Conservation (phyloP, 2,329 filamentous ascomycete species). For the Orbilia blumenaviensis region DNA sequence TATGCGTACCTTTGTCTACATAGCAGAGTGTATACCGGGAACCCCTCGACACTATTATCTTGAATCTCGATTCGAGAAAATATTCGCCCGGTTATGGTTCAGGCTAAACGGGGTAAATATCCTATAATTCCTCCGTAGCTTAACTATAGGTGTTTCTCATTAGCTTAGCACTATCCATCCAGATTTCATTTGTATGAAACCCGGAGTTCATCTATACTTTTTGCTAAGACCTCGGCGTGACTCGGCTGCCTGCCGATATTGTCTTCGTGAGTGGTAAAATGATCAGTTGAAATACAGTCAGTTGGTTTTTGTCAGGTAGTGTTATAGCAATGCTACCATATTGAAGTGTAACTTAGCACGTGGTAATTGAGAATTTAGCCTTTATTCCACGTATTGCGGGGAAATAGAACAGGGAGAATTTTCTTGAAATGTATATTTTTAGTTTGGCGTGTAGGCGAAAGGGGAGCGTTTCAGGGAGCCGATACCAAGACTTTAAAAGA, state of each 20-base stretch:
- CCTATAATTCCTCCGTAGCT: not conserved
- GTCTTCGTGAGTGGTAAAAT: too few species aligned
- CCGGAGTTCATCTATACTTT: not conserved
- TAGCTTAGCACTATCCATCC: not conserved
- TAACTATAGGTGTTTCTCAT: too few species aligned
- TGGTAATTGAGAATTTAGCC: not conserved
- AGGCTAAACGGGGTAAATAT: slow-evolving; percentile 11
- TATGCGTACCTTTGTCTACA: too few species aligned
- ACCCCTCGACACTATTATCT: not conserved
- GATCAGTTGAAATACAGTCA: not conserved
- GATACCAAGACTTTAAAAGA: not conserved
- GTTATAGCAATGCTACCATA: not conserved
- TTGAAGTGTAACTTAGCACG: not conserved
- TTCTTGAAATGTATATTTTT: not conserved
- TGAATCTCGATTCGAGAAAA: not conserved
- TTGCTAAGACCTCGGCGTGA: not conserved
- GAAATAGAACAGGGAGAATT: not conserved
- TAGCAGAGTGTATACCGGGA: too few species aligned
- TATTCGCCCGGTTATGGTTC: not conserved
- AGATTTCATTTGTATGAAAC: slow-evolving; percentile 7
- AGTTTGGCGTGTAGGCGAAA: not conserved
- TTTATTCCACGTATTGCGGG: slow-evolving; percentile 16
- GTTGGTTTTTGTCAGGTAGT: not conserved
- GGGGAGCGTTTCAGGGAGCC: not conserved
- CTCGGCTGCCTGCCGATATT: too few species aligned